Conservation (phyloP, 495 filamentous ascomycete genomes). For the Copromyces sp. region DNA sequence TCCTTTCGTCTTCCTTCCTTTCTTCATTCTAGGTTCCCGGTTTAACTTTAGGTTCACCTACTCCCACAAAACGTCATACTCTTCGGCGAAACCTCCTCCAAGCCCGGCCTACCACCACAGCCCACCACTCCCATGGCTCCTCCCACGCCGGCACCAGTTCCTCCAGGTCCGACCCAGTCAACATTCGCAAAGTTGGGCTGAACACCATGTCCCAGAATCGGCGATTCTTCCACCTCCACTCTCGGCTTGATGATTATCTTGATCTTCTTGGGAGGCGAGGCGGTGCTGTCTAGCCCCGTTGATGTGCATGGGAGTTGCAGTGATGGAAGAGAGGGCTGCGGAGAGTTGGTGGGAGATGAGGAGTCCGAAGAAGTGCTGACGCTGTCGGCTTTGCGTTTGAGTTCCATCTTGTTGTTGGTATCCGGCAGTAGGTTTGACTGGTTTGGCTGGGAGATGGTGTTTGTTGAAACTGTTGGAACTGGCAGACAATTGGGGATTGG, state of each 20-base stretch:
- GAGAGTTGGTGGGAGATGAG: background rate
- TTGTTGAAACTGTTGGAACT: background rate
- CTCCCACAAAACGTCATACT: background rate
- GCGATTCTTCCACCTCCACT: background rate
- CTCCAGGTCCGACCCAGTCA: background rate
- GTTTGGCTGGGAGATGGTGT: no score
- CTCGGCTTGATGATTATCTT: background rate
- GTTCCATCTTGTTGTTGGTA: background rate
- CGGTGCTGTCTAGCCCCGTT: background rate
- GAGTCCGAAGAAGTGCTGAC: background rate
- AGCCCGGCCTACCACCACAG: background rate
- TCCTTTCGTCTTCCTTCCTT: background rate
- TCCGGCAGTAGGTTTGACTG: no score
- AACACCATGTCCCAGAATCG: background rate
- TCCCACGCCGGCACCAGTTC: no score
- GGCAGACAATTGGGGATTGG: no score
- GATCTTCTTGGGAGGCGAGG: background rate
- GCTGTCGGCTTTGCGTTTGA: background rate
- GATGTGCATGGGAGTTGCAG: background rate
- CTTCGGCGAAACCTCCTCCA: background rate
- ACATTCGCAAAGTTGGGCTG: background rate
- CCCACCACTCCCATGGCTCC: background rate
- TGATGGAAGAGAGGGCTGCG: background rate
- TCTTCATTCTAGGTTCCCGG: background rate
- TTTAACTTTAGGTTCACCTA: background rate